A percentile compares a stretch with the other conserved stretches of the same genome.
Evolutionary conservation across 2,329 filamentous ascomycete species (phyloP).

Genomic region (Chalaropsis ovoidea): DNA sequence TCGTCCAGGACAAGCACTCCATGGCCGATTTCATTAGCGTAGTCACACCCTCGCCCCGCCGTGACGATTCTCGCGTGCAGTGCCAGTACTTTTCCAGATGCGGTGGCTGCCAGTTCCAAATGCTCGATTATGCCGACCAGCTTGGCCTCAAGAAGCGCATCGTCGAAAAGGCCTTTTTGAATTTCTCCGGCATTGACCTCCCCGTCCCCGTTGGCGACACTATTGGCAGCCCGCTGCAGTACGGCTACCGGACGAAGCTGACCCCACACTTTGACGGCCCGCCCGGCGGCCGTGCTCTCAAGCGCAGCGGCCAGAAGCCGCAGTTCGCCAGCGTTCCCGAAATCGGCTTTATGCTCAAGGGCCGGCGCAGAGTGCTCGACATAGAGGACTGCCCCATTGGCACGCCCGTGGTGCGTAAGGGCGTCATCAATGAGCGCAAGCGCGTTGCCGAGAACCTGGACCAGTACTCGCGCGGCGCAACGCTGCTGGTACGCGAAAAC

Average conservation of each 20-base stretch:
- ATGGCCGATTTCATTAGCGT: constrained; percentile 76
- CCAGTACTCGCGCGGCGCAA: constrained; percentile 72
- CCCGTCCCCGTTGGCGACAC: constrained; percentile 75
- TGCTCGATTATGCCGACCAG: constrained; percentile 83
- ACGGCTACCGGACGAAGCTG: constrained; percentile 90
- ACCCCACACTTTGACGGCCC: constrained; percentile 91
- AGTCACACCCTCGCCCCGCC: constrained; percentile 58
- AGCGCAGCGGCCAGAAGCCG: constrained; percentile 39
- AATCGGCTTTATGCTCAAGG: constrained; percentile 86
- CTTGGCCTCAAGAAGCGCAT: constrained; percentile 74
- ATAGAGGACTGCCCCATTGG: constrained; percentile 97
- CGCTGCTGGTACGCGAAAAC: constrained; percentile 77
- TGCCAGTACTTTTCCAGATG: constrained; percentile 84
- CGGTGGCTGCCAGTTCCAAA: constrained; percentile 93
- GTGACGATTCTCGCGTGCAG: constrained; percentile 64
- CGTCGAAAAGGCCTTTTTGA: constrained; percentile 80
- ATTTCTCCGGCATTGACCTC: constrained; percentile 66
- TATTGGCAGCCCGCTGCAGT: constrained; percentile 80
- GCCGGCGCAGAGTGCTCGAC: constrained; percentile 68
- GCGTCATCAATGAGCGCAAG: constrained; percentile 67
- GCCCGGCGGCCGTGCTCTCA: constrained; percentile 42
- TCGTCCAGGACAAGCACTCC: constrained; percentile 55
- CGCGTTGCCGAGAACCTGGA: constrained; percentile 60
- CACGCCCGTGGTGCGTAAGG: constrained; percentile 70
- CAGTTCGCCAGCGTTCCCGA: constrained; percentile 56